Evolutionary conservation across 2,329 filamentous ascomycete species (phyloP).

Genomic region (Juglanconis oblonga): DNA sequence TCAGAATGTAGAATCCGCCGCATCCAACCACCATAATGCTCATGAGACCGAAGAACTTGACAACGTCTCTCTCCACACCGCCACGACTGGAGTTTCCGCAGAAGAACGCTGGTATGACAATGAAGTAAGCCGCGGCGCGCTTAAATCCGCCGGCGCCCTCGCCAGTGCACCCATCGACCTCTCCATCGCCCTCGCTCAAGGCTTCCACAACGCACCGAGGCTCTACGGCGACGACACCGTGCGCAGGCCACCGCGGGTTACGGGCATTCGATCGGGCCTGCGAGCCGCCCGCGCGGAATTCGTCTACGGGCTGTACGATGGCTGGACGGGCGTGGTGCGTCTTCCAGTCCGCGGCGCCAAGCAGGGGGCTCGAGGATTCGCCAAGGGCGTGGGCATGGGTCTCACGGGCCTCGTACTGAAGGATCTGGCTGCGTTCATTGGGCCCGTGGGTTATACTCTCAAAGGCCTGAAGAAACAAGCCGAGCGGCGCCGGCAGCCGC

Average conservation of each 20-base stretch:
- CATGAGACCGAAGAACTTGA: conserved; percentile 9
- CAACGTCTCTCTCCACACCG: conserved; percentile 20
- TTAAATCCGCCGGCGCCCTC: conserved; percentile 49
- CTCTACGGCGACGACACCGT: conserved; percentile 71
- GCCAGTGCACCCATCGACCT: conserved; percentile 59
- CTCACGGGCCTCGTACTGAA: conserved; percentile 63
- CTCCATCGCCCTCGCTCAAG: conserved; percentile 60
- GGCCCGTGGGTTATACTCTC: conserved; percentile 59
- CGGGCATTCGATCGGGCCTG: conserved; percentile 62
- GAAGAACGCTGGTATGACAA: conserved; percentile 41
- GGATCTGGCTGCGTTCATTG: conserved; percentile 58
- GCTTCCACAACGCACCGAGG: conserved; percentile 68
- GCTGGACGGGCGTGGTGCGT: conserved; percentile 58
- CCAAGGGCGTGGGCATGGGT: conserved; percentile 60
- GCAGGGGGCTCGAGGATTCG: conserved; percentile 39
- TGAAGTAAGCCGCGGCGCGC: conserved; percentile 51
- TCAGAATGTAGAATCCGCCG: background rate
- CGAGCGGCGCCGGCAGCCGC: conserved; percentile 50
- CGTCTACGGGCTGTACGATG: conserved; percentile 62
- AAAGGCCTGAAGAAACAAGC: conserved; percentile 63
- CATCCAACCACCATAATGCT: background rate
- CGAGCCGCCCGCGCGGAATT: conserved; percentile 61
- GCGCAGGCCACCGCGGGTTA: conserved; percentile 59
- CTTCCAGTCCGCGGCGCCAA: conserved; percentile 58
- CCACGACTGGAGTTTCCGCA: conserved; percentile 26